Evolutionary conservation across 208 protist genomes (phyloP).

Genomic region (Acanthamoeba sp.): DNA sequence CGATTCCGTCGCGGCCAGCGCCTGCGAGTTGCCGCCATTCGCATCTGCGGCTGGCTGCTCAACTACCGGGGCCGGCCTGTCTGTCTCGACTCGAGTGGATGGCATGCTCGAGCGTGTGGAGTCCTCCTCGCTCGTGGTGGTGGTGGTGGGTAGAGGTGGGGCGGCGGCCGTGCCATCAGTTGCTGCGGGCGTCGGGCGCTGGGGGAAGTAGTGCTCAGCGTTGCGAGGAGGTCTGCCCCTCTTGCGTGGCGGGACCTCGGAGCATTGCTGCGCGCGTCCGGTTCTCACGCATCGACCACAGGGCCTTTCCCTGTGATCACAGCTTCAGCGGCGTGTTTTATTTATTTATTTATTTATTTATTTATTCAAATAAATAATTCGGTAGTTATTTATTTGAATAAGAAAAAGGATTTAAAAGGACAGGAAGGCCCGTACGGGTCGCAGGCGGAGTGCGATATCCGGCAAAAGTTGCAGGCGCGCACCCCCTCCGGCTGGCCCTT

Average conservation of each 20-base stretch:
- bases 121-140: too few species aligned
- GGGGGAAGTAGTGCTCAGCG: background rate
- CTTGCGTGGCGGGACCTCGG: constrained; percentile 6
- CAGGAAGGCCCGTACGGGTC: background rate
- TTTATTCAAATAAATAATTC: background rate
- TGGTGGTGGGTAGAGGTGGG: too few species aligned
- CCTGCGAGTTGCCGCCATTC: background rate
- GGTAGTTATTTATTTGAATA: background rate
- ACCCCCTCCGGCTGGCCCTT: background rate
- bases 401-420: background rate
- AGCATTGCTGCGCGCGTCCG: background rate
- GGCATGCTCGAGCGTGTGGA: too few species aligned
- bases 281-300: constrained; percentile 35
- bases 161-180: too few species aligned
- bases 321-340: background rate
- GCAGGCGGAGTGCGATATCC: background rate
- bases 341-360: background rate
- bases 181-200: background rate
- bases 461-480: constrained; percentile 31
- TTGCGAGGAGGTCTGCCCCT: background rate
- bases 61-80: too few species aligned
- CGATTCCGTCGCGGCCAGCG: too few species aligned
- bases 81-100: too few species aligned
- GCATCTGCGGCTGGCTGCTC: too few species aligned
- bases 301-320: background rate